Percentiles rank a stretch among this genome's conserved stretches.
These are phyloP conservation scores for Aristolochia fimbriata DNA, from an alignment of 164 flowering plant genomes.

Conservation along the genomic window DNA sequence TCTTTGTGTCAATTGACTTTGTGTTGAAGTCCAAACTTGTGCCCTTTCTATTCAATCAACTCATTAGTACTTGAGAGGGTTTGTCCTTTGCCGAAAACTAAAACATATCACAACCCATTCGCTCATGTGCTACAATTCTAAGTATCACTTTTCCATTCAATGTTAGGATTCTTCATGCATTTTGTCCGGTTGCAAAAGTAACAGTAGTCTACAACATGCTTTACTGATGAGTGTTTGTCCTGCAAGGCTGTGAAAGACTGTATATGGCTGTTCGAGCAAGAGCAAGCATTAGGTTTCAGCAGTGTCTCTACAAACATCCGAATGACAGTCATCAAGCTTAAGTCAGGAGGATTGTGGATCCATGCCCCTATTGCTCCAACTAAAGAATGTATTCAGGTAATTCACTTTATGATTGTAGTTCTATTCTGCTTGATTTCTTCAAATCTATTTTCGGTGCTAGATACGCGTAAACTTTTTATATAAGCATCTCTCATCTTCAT, in stretches of 20 bases:
- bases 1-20: no score
- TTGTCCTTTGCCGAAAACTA: no score
- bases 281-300: constrained; percentile 96
- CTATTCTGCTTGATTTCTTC: not conserved
- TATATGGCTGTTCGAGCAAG: constrained; percentile 96
- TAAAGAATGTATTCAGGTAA: constrained; percentile 84
- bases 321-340: constrained; percentile 95
- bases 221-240: not conserved
- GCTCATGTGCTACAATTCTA: no score
- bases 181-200: not conserved
- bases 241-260: constrained; percentile 68
- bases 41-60: no score
- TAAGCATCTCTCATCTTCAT: no score
- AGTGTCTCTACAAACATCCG: constrained; percentile 89
- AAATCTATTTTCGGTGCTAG: not conserved
- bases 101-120: no score
- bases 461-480: not conserved
- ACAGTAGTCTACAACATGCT: not conserved
- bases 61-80: no score
- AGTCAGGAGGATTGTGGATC: constrained; percentile 94
- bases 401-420: not conserved
- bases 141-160: not conserved
- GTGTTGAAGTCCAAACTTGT: no score
- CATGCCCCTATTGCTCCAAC: constrained; percentile 99
- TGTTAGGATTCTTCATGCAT: not conserved